Evolutionary conservation across 2,329 filamentous ascomycete species (phyloP), one percentile per base, ranked within the genome.

Genomic region (Juglanconis sp.): DNA sequence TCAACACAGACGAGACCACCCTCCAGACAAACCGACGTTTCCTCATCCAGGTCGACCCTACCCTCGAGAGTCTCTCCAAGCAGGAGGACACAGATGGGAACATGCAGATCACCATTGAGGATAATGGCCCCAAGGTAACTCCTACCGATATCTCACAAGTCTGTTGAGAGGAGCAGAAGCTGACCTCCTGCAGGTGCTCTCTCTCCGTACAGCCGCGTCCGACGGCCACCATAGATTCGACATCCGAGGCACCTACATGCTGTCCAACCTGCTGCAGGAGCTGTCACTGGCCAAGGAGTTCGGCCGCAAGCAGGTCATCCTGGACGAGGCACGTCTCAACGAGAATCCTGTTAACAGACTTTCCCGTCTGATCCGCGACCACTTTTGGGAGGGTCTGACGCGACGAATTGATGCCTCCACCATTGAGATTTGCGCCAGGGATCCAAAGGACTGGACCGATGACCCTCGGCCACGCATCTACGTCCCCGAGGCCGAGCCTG

Each of bases 51-150:
- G 93, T 98, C 68, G 89, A 96, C 53, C 80, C 86, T 30, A 97
- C 93, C 0, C 82, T 96, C 60, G 83, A 92, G 70, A 88, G 85
- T 61, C 81, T 99, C 49, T 81, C 92, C 63, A 85, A 86, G 42
- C 89, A 94, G 66, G 95, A 99, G 74, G 95, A 99, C 71, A 96
- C 93, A 35, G 93, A 99, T 75, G 81, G 85, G 59, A 97, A 99
- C 74, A 91, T 92, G 81, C 93, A 98, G 74, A 99, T 99, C 73
- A 99, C 95, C 35, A 96, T 98, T 68, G 95, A 98, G 71, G 95
- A 99, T 76, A 84, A 86, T 65, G 95, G 95, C 0, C 94, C 95
- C 53, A 99, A 98, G 83, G 90, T 89, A 73, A 65, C 70, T 49
- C 17, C 15, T 38, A 24, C 15, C 6, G 31, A 24, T 46, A 11